Evolutionary conservation across 2,329 filamentous ascomycete species (phyloP).

Genomic region (Penicillium sp.): DNA sequence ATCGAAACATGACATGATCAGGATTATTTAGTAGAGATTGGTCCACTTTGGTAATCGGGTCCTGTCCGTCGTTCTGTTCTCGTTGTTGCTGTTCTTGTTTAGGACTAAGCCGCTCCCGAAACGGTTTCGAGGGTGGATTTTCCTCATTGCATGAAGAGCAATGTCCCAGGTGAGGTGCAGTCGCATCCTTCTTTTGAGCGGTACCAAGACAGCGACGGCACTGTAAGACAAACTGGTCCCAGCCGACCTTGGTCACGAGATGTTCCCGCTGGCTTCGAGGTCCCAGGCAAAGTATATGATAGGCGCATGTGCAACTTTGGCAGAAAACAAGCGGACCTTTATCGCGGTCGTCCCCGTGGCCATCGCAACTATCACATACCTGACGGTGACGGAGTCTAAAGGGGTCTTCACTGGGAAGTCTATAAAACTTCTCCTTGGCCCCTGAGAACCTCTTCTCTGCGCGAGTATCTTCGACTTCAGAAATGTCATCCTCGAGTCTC

Average conservation of each 20-base stretch:
- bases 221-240: slow-evolving; percentile 78
- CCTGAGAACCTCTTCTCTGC: slow-evolving; percentile 45
- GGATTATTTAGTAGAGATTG: slow-evolving; percentile 67
- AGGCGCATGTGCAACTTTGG: slow-evolving; percentile 82
- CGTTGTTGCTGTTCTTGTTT: slow-evolving; percentile 81
- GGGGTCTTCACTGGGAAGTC: slow-evolving; percentile 55
- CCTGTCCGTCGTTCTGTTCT: slow-evolving; percentile 70
- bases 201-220: slow-evolving; percentile 78
- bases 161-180: slow-evolving; percentile 64
- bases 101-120: slow-evolving; percentile 67
- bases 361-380: slow-evolving; percentile 68
- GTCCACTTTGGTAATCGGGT: slow-evolving; percentile 67
- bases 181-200: slow-evolving; percentile 63
- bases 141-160: slow-evolving; percentile 66
- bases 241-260: slow-evolving; percentile 76
- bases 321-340: slow-evolving; percentile 76
- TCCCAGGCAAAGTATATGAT: slow-evolving; percentile 80
- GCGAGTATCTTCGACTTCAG: slow-evolving; percentile 43
- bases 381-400: slow-evolving; percentile 69
- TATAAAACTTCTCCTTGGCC: slow-evolving; percentile 70
- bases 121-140: slow-evolving; percentile 70
- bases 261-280: slow-evolving; percentile 73
- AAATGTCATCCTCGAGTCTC: slow-evolving; percentile 32
- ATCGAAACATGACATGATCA: slow-evolving; percentile 77
- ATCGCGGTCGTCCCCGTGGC: slow-evolving; percentile 49